Evolutionary conservation across 2,329 filamentous ascomycete genomes (phyloP).

Genomic region (Cladosporium sp.): DNA sequence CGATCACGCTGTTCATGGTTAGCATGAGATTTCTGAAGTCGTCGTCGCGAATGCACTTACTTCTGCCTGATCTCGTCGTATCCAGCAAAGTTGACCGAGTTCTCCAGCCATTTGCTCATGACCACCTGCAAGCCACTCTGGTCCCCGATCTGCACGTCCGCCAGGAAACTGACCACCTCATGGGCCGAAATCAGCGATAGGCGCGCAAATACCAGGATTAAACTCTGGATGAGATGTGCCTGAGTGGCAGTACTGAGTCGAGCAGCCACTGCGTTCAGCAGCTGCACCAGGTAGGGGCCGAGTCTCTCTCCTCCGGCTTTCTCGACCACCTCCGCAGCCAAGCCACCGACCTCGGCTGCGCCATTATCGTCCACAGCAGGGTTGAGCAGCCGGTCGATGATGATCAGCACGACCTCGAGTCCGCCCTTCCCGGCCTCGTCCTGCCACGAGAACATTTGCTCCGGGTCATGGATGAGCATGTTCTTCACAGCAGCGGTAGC

Average conservation of each 20-base stretch:
- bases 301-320: constrained; percentile 88
- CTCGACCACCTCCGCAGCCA: constrained; percentile 91
- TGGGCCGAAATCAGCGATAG: constrained; percentile 76
- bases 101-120: constrained; percentile 91
- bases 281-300: constrained; percentile 80
- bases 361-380: constrained; percentile 84
- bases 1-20: constrained; percentile 62
- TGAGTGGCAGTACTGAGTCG: constrained; percentile 76
- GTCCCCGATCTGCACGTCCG: constrained; percentile 71
- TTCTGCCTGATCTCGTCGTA: constrained; percentile 98
- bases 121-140: constrained; percentile 84
- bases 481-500: constrained; percentile 82
- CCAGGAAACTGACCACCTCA: constrained; percentile 88
- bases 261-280: constrained; percentile 81
- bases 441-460: constrained; percentile 82
- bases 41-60: constrained; percentile 44
- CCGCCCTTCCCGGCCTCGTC: constrained; percentile 74
- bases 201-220: constrained; percentile 91
- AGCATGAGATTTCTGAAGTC: not conserved
- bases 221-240: constrained; percentile 86
- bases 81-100: constrained; percentile 93
- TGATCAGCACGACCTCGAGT: constrained; percentile 79
- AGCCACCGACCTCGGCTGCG: constrained; percentile 89
- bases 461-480: constrained; percentile 81
- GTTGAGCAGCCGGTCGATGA: constrained; percentile 84